Conservation (phyloP, 805 yeast genomes). For the Brettanomyces anomalus region DNA sequence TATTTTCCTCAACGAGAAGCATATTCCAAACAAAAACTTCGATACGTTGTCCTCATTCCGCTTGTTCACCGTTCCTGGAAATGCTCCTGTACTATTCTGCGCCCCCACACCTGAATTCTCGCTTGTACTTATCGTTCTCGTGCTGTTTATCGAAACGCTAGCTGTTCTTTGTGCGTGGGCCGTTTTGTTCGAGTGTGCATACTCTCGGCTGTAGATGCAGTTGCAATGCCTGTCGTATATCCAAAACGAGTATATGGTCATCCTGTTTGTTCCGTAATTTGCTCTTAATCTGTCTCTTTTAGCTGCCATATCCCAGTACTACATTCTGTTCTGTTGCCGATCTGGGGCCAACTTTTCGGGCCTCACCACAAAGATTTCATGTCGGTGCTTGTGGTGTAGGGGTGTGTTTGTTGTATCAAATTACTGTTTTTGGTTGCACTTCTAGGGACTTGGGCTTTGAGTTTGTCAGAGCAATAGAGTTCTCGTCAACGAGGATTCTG, state of each 20-base stretch:
- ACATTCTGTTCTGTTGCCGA: too few relatives aligned
- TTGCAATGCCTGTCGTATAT: constrained; percentile 88
- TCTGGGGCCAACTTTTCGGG: too few relatives aligned
- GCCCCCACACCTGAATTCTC: neutral
- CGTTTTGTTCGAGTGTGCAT: constrained; percentile 16
- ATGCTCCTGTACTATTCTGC: neutral
- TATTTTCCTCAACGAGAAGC: constrained; percentile 71
- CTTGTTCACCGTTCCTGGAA: constrained; percentile 2
- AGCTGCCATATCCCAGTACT: too few relatives aligned
- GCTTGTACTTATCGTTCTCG: neutral
- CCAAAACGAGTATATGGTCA: constrained; percentile 80
- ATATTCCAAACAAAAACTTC: constrained; percentile 77
- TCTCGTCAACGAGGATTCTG: too few relatives aligned
- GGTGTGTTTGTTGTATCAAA: too few relatives aligned
- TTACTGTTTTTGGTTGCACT: too few relatives aligned
- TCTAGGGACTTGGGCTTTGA: too few relatives aligned
- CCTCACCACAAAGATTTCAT: too few relatives aligned
- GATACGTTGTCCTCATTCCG: constrained; percentile 58
- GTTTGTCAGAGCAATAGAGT: too few relatives aligned
- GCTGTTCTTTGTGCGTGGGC: neutral
- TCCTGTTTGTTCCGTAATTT: constrained; percentile 11
- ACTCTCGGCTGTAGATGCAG: constrained; percentile 77
- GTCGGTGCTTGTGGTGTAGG: too few relatives aligned
- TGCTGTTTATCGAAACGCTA: neutral
- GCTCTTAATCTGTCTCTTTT: too few relatives aligned